Base-by-base conservation (phyloP, 345 rosid species). In the Lepidium africanum region DNA sequence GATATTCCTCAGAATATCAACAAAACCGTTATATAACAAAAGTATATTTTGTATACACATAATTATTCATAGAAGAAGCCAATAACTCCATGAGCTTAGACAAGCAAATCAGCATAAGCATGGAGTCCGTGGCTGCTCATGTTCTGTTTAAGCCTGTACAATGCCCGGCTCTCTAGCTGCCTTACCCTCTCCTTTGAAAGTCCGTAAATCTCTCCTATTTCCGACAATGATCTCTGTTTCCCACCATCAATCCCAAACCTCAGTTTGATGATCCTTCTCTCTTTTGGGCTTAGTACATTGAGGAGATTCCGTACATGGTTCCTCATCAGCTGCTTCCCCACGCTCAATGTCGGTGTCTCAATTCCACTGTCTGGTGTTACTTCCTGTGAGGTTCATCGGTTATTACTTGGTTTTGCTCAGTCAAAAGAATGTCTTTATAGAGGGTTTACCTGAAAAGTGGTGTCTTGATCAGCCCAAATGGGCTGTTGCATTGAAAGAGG, bases 181-280 rank as follows among this genome's bases (percentile, higher is more conserved):
- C 98, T 73, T 38, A 87, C 91, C 69, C 96, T 77, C 72, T 93
- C 96, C 79, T 82, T 88, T 0, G 89, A 79, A 57, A 93, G 67
- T 37, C 95, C 91, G 45, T 78, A 79, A 25, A 80, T 70, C 37
- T 72, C 71, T 13, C 96, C 97, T 4, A 90, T 79, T 70, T 84
- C 97, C 2, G 88, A 76, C 39, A 90, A 76, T 1, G 97, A 84
- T 67, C 79, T 81, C 66, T 71, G 83, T 40, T 78, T 83, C 0
- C 88, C 87, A 0, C 78, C 94, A 53, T 80, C 91, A 12, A 93
- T 82, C 63, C 97, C 97, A 62, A 67, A 93, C 46, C 96, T 80
- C 51, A 93, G 82, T 81, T 67, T 87, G 53, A 93, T 84, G 70
- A 90, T 88, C 71, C 57, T 83, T 69, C 87, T 88, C 79, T 93